phyloP scores from a whole-genome alignment of 208 protist genomes.

The Polymyxa betae region DNA sequence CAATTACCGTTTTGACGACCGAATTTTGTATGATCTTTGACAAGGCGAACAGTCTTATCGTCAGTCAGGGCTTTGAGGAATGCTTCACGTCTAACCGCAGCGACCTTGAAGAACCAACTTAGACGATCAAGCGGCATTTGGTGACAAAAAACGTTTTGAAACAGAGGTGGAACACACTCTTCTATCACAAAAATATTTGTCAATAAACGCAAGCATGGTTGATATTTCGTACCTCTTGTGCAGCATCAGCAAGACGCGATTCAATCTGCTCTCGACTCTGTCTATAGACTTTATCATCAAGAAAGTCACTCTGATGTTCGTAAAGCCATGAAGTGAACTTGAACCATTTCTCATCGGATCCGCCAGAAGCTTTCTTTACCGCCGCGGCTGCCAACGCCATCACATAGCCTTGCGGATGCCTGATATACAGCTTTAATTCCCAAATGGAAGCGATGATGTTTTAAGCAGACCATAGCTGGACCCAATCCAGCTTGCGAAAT shows the following conservation, averaged over 20 bases:
- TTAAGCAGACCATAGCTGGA: neutral
- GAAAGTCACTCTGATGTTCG: neutral
- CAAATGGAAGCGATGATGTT: too few species aligned
- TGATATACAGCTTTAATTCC: too few species aligned
- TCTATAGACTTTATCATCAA: neutral
- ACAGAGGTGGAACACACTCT: too few species aligned
- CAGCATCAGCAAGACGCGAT: neutral
- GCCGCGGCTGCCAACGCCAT: neutral
- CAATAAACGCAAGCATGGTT: neutral
- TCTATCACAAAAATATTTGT: too few species aligned
- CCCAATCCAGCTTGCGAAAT: neutral
- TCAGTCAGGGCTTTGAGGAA: too few species aligned
- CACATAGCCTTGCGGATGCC: constrained; percentile 4
- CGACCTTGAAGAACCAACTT: too few species aligned
- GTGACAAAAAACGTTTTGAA: too few species aligned
- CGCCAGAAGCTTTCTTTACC: neutral
- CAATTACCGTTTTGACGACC: neutral
- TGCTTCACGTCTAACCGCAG: too few species aligned
- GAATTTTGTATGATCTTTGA: neutral
- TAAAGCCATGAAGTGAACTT: neutral
- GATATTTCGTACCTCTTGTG: neutral
- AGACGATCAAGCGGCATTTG: too few species aligned
- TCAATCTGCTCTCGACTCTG: neutral
- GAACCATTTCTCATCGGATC: neutral
- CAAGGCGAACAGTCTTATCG: neutral